Conservation (phyloP, 805 yeast species). For the Lipomyces anomalus region DNA sequence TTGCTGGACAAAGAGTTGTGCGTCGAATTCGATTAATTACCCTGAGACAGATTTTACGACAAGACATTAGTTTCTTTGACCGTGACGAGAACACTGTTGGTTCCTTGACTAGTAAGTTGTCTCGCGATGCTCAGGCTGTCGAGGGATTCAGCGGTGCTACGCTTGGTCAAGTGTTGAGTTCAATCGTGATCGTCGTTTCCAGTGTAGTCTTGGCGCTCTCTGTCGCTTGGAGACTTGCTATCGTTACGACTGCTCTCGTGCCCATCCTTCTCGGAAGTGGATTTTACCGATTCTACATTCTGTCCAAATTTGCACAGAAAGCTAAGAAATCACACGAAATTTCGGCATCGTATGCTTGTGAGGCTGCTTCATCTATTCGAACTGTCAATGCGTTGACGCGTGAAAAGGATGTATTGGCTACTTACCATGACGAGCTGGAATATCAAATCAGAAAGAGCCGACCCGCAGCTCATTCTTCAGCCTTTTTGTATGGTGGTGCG, state of each 20-base stretch:
- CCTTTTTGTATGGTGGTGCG: conserved; percentile 37
- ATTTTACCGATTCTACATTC: conserved; percentile 36
- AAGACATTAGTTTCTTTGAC: conserved; percentile 32
- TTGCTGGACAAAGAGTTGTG: conserved; percentile 25
- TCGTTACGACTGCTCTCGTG: conserved; percentile 37
- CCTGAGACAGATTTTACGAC: conserved; percentile 28
- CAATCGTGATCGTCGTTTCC: conserved; percentile 37
- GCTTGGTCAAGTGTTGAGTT: conserved; percentile 31
- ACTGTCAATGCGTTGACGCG: conserved; percentile 41
- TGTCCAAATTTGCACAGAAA: conserved; percentile 34
- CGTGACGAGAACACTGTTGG: conserved; percentile 29
- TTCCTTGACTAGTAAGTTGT: conserved; percentile 27
- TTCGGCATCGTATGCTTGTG: conserved; percentile 40
- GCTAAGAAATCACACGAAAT: conserved; percentile 36
- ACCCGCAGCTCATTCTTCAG: conserved; percentile 13
- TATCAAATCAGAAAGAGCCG: conserved; percentile 9
- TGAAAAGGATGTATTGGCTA: conserved; percentile 36
- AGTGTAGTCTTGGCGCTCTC: conserved; percentile 39
- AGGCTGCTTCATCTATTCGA: conserved; percentile 37
- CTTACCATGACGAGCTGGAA: conserved; percentile 26
- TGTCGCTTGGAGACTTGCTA: conserved; percentile 40
- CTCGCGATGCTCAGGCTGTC: conserved; percentile 31
- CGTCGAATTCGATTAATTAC: conserved; percentile 26
- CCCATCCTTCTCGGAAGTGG: conserved; percentile 38
- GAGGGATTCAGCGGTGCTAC: conserved; percentile 30